A percentile compares a stretch with the other conserved stretches of the same genome.
Evolutionary conservation across 106 monocot species (phyloP).

Genomic region (Dendrobium catenatum): DNA sequence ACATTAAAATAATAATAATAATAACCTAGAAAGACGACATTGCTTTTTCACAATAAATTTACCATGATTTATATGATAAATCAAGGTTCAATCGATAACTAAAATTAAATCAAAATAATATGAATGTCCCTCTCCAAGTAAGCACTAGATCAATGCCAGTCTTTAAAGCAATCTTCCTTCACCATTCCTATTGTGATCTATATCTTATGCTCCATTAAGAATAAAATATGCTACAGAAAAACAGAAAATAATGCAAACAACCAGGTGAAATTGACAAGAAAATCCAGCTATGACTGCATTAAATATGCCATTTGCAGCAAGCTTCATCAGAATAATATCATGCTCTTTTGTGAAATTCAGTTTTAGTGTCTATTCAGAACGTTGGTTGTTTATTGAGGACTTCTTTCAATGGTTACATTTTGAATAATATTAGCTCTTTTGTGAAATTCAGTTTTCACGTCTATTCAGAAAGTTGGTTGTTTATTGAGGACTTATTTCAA

Average conservation of each 20-base stretch:
- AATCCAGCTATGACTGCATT: background rate
- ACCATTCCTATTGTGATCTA: background rate
- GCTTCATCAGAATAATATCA: background rate
- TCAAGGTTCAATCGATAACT: background rate
- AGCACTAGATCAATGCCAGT: background rate
- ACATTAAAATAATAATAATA: no score
- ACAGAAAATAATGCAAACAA: background rate
- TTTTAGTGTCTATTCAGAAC: background rate
- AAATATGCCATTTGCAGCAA: conserved; percentile 1
- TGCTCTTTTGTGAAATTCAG: background rate
- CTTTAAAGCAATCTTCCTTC: background rate
- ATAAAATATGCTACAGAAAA: background rate
- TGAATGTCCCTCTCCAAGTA: background rate
- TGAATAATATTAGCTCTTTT: background rate
- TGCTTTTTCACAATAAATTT: no score
- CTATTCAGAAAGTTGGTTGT: background rate
- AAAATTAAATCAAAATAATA: background rate
- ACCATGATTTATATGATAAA: no score
- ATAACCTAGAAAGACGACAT: background rate
- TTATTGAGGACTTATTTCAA: background rate
- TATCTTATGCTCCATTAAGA: background rate
- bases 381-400: background rate
- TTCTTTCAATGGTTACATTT: background rate
- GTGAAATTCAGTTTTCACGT: background rate
- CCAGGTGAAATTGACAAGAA: background rate